Base-by-base conservation (phyloP, 2,329 filamentous ascomycete genomes). In the Fusarium sp. region DNA sequence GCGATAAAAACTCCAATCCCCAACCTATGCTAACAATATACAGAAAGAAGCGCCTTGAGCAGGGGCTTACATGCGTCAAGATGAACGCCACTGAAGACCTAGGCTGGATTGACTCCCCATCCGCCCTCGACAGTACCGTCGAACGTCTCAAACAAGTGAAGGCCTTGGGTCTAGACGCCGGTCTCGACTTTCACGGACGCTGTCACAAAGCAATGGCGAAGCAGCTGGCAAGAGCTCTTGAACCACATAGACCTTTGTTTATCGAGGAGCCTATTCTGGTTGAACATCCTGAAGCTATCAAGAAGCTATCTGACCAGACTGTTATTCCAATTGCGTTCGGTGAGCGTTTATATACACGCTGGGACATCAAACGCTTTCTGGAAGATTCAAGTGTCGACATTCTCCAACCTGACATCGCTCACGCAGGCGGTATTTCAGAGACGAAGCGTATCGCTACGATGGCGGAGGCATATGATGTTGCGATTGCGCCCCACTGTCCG, bases 161-260 rank as follows among this genome's bases (percentile, higher is more conserved):
- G 77, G 84, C 86, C 0, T 81, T 93, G 0, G 92, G 92, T 3
- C 86, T 95, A 73, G 92, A 94, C 62, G 92, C 87, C 1, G 93
- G 90, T 4, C 85, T 95, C 31, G 93, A 95, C 75, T 94, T 94
- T 80, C 93, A 95, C 78, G 93, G 93, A 6, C 88, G 92, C 13
- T 84, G 94, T 1, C 92, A 94, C 80, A 92, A 91, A 68, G 91
- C 92, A n/a, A 94, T 94, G 92, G 92, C 92, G 0, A 93, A 93
- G 73, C 92, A 94, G 73, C 86, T 95, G 5, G 91, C 91, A 3
- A 87, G 87, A 63, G 85, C 87, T 0, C 84, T 94, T 0, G 91
- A 92, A 68, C 91, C 91, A 0, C 86, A 93, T 71, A 85, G 85
- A 3, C 92, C 92, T 0, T 82, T 94, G n/a, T 94, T 94, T 78